Evolutionary conservation across 441 rosid species (phyloP).

Genomic region (Brassica hybrid): DNA sequence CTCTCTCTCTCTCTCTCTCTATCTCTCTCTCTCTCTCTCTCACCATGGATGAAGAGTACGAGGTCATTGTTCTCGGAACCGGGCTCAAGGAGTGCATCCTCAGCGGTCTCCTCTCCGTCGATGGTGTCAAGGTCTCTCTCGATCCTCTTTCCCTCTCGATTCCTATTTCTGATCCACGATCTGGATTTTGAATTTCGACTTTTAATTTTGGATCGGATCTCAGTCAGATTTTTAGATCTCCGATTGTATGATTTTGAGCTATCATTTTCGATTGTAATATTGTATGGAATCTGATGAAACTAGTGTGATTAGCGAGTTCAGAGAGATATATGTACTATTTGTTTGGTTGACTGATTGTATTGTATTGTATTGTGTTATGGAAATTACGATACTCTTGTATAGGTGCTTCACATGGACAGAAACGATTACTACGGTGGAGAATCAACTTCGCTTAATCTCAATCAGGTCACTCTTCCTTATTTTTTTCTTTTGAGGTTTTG

Average conservation of each 20-base stretch:
- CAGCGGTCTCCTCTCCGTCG: slow-evolving; percentile 66
- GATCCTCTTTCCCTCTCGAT: background rate
- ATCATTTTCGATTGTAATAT: background rate
- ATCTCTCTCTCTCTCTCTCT: too few relatives aligned
- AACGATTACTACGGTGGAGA: slow-evolving; percentile 80
- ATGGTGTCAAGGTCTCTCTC: slow-evolving; percentile 57
- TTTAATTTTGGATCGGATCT: slow-evolving; percentile 26
- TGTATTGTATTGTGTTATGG: too few relatives aligned
- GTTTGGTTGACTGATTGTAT: background rate
- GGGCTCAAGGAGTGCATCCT: slow-evolving; percentile 69
- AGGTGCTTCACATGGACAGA: slow-evolving; percentile 62
- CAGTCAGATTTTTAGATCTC: slow-evolving; percentile 28
- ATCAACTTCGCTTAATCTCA: slow-evolving; percentile 65
- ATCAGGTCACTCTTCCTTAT: slow-evolving; percentile 49
- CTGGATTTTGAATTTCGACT: background rate
- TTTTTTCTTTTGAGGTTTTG: background rate
- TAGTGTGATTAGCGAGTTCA: background rate
- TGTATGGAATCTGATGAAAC: too few relatives aligned
- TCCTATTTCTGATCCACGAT: slow-evolving; percentile 13
- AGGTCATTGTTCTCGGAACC: slow-evolving; percentile 62
- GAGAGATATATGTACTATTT: background rate
- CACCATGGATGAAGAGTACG: slow-evolving; percentile 62
- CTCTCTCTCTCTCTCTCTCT: too few relatives aligned
- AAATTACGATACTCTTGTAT: too few relatives aligned
- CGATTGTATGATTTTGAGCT: slow-evolving; percentile 24